Percentiles rank a stretch among this genome's conserved stretches.
phyloP scores from a whole-genome alignment of 768 basidiomycete species.

The Pleurotus tuoliensis region DNA sequence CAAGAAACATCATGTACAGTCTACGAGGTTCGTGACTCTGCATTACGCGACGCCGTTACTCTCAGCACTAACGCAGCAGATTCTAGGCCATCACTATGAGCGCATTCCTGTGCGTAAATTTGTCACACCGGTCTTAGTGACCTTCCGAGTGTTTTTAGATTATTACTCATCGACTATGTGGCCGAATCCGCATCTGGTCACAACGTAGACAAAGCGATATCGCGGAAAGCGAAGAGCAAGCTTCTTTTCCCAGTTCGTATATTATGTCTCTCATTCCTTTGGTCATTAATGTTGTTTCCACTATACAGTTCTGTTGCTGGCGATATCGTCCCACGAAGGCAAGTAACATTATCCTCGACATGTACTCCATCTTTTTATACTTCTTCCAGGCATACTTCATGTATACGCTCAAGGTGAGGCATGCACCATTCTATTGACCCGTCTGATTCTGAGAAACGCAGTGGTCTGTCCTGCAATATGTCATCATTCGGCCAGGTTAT shows the following conservation, averaged over 20 bases:
- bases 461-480: constrained; percentile 91
- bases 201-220: constrained; percentile 62
- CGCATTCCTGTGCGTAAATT: constrained; percentile 70
- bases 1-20: constrained; percentile 31
- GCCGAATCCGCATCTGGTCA: constrained; percentile 64
- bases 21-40: constrained; percentile 52
- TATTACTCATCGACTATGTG: constrained; percentile 83
- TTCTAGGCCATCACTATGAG: constrained; percentile 75
- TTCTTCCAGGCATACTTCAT: constrained; percentile 73
- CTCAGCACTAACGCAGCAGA: neutral
- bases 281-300: neutral
- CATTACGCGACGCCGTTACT: neutral
- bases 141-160: constrained; percentile 29
- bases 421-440: too few species aligned
- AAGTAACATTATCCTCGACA: neutral
- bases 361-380: neutral
- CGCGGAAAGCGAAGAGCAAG: constrained; percentile 72
- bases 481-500: constrained; percentile 59
- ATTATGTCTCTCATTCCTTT: neutral
- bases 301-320: constrained; percentile 69
- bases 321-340: constrained; percentile 81
- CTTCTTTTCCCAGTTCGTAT: constrained; percentile 59
- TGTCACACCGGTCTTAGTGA: neutral
- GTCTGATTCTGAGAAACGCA: constrained; percentile 19
- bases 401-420: constrained; percentile 73